These are phyloP conservation scores for Chalciporus sphaerocephalus DNA, from an alignment of 768 basidiomycete genomes.

Conservation along the genomic window DNA sequence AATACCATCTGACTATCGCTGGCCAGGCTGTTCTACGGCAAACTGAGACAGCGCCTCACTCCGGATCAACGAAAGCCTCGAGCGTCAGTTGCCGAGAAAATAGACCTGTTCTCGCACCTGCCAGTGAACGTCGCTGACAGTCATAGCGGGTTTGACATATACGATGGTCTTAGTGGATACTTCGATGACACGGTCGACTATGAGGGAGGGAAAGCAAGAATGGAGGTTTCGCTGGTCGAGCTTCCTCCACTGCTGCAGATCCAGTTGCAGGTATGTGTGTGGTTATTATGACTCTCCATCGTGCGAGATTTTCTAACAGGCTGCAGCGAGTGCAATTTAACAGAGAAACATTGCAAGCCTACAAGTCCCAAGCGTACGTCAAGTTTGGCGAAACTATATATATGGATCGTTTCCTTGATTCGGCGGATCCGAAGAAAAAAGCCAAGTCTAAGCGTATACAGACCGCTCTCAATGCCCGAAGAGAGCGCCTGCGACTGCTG, in stretches of 20 bases:
- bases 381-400: constrained; percentile 82
- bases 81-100: constrained; percentile 71
- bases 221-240: constrained; percentile 83
- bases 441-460: constrained; percentile 68
- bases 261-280: constrained; percentile 75
- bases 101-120: constrained; percentile 90
- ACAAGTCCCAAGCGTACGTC: constrained; percentile 95
- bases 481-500: constrained; percentile 65
- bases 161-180: constrained; percentile 88
- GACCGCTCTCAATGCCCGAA: constrained; percentile 52
- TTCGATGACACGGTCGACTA: constrained; percentile 88
- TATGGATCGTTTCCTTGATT: constrained; percentile 89
- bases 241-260: constrained; percentile 90
- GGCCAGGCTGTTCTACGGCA: constrained; percentile 81
- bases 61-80: constrained; percentile 39
- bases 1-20: constrained; percentile 4
- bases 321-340: constrained; percentile 89
- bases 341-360: constrained; percentile 82
- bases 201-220: constrained; percentile 78
- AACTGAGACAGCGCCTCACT: constrained; percentile 61
- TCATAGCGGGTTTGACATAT: constrained; percentile 85
- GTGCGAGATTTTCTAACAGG: constrained; percentile 6
- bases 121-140: constrained; percentile 91
- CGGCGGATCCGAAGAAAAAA: constrained; percentile 67
- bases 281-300: not conserved